These are phyloP conservation scores for Monosporascus sp. DNA, from an alignment of 2,329 filamentous ascomycete species.

Conservation along the genomic window DNA sequence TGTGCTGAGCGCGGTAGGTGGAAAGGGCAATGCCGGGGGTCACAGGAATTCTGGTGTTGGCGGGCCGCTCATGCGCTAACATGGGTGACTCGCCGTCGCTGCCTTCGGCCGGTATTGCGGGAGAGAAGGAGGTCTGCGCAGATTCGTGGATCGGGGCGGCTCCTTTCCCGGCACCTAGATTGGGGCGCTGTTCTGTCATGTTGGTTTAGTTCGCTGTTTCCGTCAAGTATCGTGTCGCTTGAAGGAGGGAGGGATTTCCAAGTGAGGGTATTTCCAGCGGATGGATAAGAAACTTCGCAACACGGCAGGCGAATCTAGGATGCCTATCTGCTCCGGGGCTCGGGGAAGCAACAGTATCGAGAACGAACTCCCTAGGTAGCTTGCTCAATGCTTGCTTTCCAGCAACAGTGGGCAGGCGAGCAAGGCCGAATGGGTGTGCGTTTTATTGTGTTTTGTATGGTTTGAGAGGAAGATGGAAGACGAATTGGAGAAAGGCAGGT, in stretches of 20 bases:
- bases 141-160: conserved; percentile 10
- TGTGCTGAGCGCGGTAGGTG: conserved; percentile 23
- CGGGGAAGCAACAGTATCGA: no score
- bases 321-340: no score
- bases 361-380: neutral
- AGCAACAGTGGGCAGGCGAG: neutral
- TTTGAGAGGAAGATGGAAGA: neutral
- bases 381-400: neutral
- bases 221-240: neutral
- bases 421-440: neutral
- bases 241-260: no score
- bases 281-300: no score
- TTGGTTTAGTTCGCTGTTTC: conserved; percentile 11
- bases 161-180: neutral
- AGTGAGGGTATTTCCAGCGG: no score
- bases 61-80: conserved; percentile 28
- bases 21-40: conserved; percentile 31
- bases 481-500: neutral
- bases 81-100: conserved; percentile 12
- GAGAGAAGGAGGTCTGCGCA: conserved; percentile 11
- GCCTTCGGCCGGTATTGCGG: conserved; percentile 2
- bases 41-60: conserved; percentile 32
- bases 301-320: no score
- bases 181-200: conserved; percentile 16
- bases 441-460: neutral